These are phyloP conservation scores for Phytophthora megakarya DNA, from an alignment of 352 stramenopile species.

Conservation along the genomic window DNA sequence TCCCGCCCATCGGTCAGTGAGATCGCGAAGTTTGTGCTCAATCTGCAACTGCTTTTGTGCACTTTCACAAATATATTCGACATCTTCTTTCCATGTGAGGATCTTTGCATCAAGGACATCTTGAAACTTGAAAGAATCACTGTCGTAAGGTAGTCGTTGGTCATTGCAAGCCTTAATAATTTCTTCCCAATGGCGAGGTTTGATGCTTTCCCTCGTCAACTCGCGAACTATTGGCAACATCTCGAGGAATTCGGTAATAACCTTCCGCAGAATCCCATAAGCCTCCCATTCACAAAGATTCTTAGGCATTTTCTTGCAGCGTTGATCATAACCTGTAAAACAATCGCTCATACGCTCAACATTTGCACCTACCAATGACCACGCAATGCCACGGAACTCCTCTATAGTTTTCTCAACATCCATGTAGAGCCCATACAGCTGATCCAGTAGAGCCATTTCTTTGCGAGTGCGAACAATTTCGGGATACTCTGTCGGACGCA, in stretches of 20 bases:
- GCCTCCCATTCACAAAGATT: slow-evolving; percentile 87
- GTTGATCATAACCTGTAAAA: slow-evolving; percentile 63
- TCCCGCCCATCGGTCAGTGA: slow-evolving; percentile 84
- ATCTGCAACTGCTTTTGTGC: slow-evolving; percentile 92
- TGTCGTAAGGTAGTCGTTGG: slow-evolving; percentile 63
- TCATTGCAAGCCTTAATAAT: slow-evolving; percentile 58
- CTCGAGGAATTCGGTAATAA: slow-evolving; percentile 86
- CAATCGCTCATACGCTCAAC: slow-evolving; percentile 70
- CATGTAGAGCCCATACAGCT: slow-evolving; percentile 90
- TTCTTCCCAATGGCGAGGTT: slow-evolving; percentile 88
- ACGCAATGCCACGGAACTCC: slow-evolving; percentile 64
- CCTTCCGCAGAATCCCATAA: slow-evolving; percentile 73
- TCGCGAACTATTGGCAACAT: slow-evolving; percentile 85
- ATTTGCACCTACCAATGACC: slow-evolving; percentile 59
- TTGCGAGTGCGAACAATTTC: slow-evolving; percentile 90
- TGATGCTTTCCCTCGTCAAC: slow-evolving; percentile 85
- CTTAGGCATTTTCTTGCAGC: slow-evolving; percentile 86
- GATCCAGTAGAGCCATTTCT: slow-evolving; percentile 83
- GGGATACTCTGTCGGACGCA: slow-evolving; percentile 75
- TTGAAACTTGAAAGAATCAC: slow-evolving; percentile 76
- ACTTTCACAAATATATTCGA: slow-evolving; percentile 90
- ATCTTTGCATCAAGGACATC: slow-evolving; percentile 83
- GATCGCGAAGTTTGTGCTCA: slow-evolving; percentile 86
- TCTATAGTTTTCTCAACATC: slow-evolving; percentile 84
- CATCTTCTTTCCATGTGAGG: slow-evolving; percentile 77